Percentiles rank a stretch among this genome's conserved stretches.
Conservation (phyloP, 2,329 filamentous ascomycete species). For the Penicillium olsonii region DNA sequence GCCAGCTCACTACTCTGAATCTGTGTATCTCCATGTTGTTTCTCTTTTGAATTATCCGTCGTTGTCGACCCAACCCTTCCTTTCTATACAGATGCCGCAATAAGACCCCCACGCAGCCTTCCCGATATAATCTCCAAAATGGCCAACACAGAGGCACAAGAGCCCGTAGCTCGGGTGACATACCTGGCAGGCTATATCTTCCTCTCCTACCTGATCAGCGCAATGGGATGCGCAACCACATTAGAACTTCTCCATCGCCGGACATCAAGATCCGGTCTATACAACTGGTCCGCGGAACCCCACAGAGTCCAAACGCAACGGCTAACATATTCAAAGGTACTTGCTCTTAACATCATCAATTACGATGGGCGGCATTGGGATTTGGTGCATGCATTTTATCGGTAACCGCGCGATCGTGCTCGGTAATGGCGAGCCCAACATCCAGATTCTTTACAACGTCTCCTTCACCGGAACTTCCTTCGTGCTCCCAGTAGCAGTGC, state of each 20-base stretch:
- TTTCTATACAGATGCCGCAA: background rate
- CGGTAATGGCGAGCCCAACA: constrained; percentile 58
- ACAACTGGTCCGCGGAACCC: constrained; percentile 62
- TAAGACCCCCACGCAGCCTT: background rate
- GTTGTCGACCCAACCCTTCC: background rate
- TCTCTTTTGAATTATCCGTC: background rate
- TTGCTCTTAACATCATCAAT: constrained; percentile 65
- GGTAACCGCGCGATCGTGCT: constrained; percentile 78
- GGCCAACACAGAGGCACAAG: constrained; percentile 14
- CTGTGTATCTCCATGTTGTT: background rate
- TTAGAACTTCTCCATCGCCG: constrained; percentile 78
- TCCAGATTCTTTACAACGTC: constrained; percentile 74
- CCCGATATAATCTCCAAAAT: constrained; percentile 15
- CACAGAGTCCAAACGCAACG: background rate
- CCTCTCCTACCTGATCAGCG: constrained; percentile 69
- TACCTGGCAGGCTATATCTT: constrained; percentile 64
- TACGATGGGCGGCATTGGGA: constrained; percentile 72
- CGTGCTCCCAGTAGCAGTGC: constrained; percentile 74
- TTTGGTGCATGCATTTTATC: constrained; percentile 82
- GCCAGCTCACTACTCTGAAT: too few relatives aligned
- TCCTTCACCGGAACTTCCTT: constrained; percentile 75
- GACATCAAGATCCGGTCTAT: constrained; percentile 66
- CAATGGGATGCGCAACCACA: constrained; percentile 74
- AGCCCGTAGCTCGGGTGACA: constrained; percentile 17
- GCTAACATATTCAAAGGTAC: constrained; percentile 48